Percentiles rank a stretch among this genome's conserved stretches.
phyloP scores from a whole-genome alignment of 2,329 filamentous ascomycete species.

The Nigrograna mackinnonii region DNA sequence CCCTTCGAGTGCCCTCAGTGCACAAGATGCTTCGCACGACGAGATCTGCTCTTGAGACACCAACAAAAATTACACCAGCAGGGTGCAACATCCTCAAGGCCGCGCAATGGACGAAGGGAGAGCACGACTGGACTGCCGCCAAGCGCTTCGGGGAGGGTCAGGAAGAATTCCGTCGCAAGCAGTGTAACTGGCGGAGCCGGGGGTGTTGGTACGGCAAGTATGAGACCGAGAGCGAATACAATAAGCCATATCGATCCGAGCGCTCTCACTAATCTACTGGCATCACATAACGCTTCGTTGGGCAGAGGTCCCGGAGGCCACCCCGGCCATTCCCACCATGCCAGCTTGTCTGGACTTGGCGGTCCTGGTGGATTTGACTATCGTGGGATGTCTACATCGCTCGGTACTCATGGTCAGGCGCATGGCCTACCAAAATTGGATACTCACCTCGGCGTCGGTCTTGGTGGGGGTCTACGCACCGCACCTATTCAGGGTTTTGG shows the following conservation, averaged over 20 bases:
- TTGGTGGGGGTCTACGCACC: constrained; percentile 72
- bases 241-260: constrained; percentile 88
- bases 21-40: constrained; percentile 88
- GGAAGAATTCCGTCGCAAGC: constrained; percentile 88
- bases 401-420: constrained; percentile 67
- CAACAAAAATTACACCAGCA: constrained; percentile 99
- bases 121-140: constrained; percentile 76
- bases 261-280: constrained; percentile 70
- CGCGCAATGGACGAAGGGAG: constrained; percentile 81
- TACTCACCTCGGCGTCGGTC: constrained; percentile 73
- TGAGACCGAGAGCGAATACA: constrained; percentile 91
- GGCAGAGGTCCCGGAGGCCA: constrained; percentile 55
- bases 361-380: constrained; percentile 63
- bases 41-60: constrained; percentile 88
- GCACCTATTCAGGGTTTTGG: constrained; percentile 65
- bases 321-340: constrained; percentile 67
- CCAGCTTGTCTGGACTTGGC: constrained; percentile 71
- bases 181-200: constrained; percentile 52
- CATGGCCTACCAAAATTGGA: constrained; percentile 82
- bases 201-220: constrained; percentile 58
- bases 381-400: constrained; percentile 70
- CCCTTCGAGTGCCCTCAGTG: constrained; percentile 97
- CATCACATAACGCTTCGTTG: constrained; percentile 57
- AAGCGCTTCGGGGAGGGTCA: constrained; percentile 72
- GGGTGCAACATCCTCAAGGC: constrained; percentile 82